Base-by-base conservation (phyloP, 2,329 filamentous ascomycete genomes). In the Acarospora socialis region DNA sequence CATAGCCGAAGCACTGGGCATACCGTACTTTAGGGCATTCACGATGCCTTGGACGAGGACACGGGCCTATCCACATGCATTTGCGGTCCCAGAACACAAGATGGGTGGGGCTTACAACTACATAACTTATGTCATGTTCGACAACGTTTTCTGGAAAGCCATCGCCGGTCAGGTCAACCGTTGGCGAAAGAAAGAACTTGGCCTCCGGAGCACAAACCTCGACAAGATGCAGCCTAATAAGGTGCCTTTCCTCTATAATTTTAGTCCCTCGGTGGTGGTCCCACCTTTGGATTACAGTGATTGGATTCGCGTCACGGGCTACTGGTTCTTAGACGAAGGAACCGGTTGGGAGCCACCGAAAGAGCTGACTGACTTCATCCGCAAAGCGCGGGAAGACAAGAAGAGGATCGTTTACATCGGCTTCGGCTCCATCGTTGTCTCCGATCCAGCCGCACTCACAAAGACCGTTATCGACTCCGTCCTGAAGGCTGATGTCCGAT, bases 31-130 rank as follows among this genome's bases (percentile, higher is more conserved):
- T 61, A 75, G 90, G 34, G 87, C 86, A 0, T 98, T 98, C 51
- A 92, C 84, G 12, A 98, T 98, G 90, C 90, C 90, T 0, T 98
- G 90, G 90, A 93, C 90, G 1, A 75, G 86, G 29, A 98, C 90
- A 10, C 70, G 90, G 32, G 84, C 87, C 1, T 98, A 98, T 47
- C 90, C 90, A 2, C 90, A 98, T 55, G 90, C 90, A 1, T 98
- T 98, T 55, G 79, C 87, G 16, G 86, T 92, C 39, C 81, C 84
- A 2, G 81, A 92, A 40, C 76, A 81, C 55, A 94, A 92, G 59
- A 83, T 92, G 74, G 90, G 90, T 33, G 90, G 90, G 15, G 77
- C 77, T 0, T 95, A 93, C 62, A 98, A 98, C 51, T 84, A 86
- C 51, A 76, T 92, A 49, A 90, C 84, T 0, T 98, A 98, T 46